Percentiles rank a stretch among this genome's conserved stretches.
phyloP scores from a whole-genome alignment of 2,329 filamentous ascomycete species.

The Pseudogymnoascus sp. region DNA sequence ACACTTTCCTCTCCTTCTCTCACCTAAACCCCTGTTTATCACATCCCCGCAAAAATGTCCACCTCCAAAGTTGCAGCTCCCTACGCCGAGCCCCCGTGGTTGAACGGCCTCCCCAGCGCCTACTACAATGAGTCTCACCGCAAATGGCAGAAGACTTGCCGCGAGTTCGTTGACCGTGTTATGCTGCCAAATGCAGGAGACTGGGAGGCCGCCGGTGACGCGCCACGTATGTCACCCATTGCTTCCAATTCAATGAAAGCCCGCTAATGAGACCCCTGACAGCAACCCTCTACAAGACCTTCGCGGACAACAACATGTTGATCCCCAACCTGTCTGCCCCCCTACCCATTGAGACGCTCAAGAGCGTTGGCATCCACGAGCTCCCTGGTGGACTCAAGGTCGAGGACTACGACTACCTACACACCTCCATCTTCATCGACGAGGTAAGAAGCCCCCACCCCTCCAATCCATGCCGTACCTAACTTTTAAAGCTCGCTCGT shows the following conservation, averaged over 20 bases:
- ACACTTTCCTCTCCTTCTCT: not conserved
- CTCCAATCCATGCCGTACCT: constrained; percentile 5
- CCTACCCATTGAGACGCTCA: constrained; percentile 59
- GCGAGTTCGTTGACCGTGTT: constrained; percentile 56
- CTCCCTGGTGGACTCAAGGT: constrained; percentile 58
- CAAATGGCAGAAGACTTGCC: constrained; percentile 59
- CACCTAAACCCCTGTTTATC: not conserved
- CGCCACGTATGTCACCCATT: constrained; percentile 16
- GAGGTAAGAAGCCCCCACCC: constrained; percentile 37
- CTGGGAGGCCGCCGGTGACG: constrained; percentile 54
- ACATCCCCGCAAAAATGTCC: not conserved
- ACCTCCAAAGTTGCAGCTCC: constrained; percentile 37
- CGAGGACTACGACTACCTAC: constrained; percentile 66
- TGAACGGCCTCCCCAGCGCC: constrained; percentile 60
- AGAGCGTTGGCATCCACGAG: constrained; percentile 55
- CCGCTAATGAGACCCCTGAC: constrained; percentile 42
- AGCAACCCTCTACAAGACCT: constrained; percentile 53
- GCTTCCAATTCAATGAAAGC: not conserved
- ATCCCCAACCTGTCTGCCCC: constrained; percentile 63
- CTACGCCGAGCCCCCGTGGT: constrained; percentile 66
- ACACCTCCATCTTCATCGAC: constrained; percentile 61
- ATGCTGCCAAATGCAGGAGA: constrained; percentile 55
- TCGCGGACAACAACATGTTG: constrained; percentile 59
- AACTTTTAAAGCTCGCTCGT: constrained; percentile 46
- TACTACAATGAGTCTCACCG: constrained; percentile 62